phyloP scores from a whole-genome alignment of 2,329 filamentous ascomycete species.

The Epichloe bromicola region DNA sequence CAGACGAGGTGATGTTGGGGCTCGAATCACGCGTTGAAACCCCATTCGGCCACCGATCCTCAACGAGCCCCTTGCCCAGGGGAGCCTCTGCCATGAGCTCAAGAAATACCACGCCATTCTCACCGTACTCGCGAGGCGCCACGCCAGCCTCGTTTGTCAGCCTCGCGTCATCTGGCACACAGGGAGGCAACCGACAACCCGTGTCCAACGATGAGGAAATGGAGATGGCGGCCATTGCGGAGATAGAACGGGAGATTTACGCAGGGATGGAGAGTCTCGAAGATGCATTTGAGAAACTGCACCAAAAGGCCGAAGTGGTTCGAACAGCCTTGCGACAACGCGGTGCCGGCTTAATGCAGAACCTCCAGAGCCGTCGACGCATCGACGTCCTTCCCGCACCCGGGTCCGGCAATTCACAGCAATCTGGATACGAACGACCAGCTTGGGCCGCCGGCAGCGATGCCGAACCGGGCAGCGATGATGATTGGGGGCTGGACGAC shows the following conservation, averaged over 20 bases:
- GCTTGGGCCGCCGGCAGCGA: conserved; percentile 26
- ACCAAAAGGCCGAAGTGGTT: conserved; percentile 70
- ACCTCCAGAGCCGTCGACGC: conserved; percentile 44
- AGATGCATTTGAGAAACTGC: conserved; percentile 86
- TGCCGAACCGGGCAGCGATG: conserved; percentile 39
- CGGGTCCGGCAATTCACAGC: conserved; percentile 32
- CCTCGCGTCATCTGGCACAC: conserved; percentile 33
- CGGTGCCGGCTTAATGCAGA: conserved; percentile 60
- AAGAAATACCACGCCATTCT: conserved; percentile 35
- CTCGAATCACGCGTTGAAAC: conserved; percentile 42
- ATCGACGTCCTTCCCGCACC: conserved; percentile 41
- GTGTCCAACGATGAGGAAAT: conserved; percentile 91
- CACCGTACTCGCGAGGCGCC: conserved; percentile 39
- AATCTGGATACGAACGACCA: conserved; percentile 31
- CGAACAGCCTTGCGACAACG: conserved; percentile 70
- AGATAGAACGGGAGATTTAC: conserved; percentile 89
- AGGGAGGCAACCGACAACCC: conserved; percentile 32
- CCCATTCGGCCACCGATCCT: conserved; percentile 27
- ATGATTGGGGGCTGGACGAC: conserved; percentile 45
- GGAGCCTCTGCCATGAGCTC: conserved; percentile 29
- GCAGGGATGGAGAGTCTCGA: conserved; percentile 88
- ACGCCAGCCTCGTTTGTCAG: conserved; percentile 49
- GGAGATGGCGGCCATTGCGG: conserved; percentile 78
- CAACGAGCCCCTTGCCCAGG: conserved; percentile 30
- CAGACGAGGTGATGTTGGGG: conserved; percentile 30